A percentile compares a stretch with the other conserved stretches of the same genome.
Evolutionary conservation across 2,329 filamentous ascomycete species (phyloP).

Genomic region (Pochonia chlamydosporia): DNA sequence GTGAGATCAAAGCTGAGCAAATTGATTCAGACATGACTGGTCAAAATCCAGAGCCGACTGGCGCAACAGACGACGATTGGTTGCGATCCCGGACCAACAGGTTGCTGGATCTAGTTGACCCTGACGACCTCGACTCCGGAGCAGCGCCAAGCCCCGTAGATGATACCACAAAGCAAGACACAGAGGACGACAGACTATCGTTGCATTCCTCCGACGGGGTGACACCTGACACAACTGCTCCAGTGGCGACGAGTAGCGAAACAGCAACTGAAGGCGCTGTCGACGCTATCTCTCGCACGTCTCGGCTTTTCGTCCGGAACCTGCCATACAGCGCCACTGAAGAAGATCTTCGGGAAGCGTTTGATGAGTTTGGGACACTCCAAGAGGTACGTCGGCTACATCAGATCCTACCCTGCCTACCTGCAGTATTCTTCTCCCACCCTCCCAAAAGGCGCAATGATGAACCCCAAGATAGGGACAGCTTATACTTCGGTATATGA

Average conservation of each 20-base stretch:
- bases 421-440: conserved; percentile 3
- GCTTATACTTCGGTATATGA: conserved; percentile 91
- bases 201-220: conserved; percentile 20
- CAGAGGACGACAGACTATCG: conserved; percentile 14
- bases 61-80: conserved; percentile 81
- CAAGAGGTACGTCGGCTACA: conserved; percentile 71
- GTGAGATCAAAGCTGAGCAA: conserved; percentile 10
- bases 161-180: conserved; percentile 12
- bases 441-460: conserved; percentile 53
- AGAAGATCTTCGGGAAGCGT: conserved; percentile 67
- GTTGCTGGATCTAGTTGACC: conserved; percentile 76
- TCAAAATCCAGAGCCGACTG: conserved; percentile 23
- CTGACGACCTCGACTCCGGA: conserved; percentile 46
- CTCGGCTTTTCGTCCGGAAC: conserved; percentile 83
- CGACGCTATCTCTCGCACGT: conserved; percentile 63
- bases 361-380: conserved; percentile 66
- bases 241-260: conserved; percentile 24
- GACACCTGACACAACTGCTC: conserved; percentile 20
- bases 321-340: conserved; percentile 75
- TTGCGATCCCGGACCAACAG: conserved; percentile 82
- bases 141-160: conserved; percentile 8
- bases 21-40: conserved; percentile 17
- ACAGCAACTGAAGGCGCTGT: conserved; percentile 26
- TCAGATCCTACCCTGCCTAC: neutral
- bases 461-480: conserved; percentile 99